phyloP scores from a whole-genome alignment of 176 grass and related monocot genomes.

The Eleusine coracana region DNA sequence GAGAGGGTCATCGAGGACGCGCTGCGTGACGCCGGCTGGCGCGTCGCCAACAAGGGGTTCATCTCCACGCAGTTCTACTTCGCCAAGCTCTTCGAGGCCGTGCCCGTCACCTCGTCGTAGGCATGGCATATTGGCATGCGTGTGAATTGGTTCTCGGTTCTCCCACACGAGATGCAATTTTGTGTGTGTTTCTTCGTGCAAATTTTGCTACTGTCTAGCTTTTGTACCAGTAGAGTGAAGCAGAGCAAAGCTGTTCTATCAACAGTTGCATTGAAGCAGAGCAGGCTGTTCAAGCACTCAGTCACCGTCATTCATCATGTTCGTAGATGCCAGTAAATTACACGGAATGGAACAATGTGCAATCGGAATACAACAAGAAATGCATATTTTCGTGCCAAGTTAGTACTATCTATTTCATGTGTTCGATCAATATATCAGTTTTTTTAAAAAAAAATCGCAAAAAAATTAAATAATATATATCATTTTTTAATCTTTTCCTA shows the following conservation, averaged over 20 bases:
- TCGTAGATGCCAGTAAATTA: neutral
- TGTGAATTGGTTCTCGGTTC: neutral
- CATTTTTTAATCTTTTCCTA: too few relatives aligned
- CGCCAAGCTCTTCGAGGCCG: slow-evolving; percentile 80
- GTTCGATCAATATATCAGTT: too few relatives aligned
- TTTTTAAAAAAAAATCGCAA: too few relatives aligned
- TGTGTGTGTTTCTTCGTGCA: neutral
- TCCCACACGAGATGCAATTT: neutral
- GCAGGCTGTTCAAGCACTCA: neutral
- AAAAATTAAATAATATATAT: too few relatives aligned
- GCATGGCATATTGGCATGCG: neutral
- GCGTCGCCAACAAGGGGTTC: slow-evolving; percentile 63
- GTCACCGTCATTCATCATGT: neutral
- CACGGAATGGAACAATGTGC: neutral
- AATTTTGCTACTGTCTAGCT: neutral
- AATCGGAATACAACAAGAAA: neutral
- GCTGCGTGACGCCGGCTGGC: slow-evolving; percentile 73
- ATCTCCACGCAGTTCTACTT: slow-evolving; percentile 99
- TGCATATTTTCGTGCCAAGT: neutral
- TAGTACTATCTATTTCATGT: too few relatives aligned
- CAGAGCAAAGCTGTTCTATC: neutral
- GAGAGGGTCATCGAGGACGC: slow-evolving; percentile 83
- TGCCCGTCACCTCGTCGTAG: slow-evolving; percentile 39
- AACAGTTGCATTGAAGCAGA: neutral
- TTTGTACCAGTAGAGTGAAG: neutral